Conservation (phyloP, 2,329 filamentous ascomycete species). For the Hypoxylon sp. region DNA sequence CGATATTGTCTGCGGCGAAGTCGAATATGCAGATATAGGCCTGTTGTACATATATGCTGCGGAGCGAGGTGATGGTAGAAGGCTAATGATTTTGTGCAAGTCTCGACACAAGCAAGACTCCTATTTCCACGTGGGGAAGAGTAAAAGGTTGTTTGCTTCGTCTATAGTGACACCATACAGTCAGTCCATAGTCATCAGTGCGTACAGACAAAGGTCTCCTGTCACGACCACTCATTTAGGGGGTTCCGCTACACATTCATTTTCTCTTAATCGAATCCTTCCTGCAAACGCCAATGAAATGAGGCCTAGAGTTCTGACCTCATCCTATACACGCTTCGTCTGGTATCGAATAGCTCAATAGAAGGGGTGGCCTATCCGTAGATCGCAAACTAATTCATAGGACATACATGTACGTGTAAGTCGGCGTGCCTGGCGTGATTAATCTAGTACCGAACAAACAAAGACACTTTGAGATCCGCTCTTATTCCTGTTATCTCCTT, state of each 20-base stretch:
- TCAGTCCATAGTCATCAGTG: not conserved
- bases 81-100: not conserved
- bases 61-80: not conserved
- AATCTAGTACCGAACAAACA: too few relatives aligned
- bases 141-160: not conserved
- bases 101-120: not conserved
- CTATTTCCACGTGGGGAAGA: not conserved
- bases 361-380: not conserved
- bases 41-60: not conserved
- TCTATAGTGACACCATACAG: not conserved
- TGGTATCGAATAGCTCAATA: not conserved
- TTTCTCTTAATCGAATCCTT: not conserved
- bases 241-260: not conserved
- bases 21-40: not conserved
- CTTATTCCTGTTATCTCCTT: too few relatives aligned
- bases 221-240: not conserved
- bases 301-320: too few relatives aligned
- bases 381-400: not conserved
- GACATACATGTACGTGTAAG: not conserved
- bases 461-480: too few relatives aligned
- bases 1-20: not conserved
- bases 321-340: not conserved
- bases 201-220: slow-evolving; percentile 6
- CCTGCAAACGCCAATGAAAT: not conserved
- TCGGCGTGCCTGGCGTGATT: too few relatives aligned